Base-by-base conservation (phyloP, 73 alveolate genomes). In the Paramecium sonneborni region DNA sequence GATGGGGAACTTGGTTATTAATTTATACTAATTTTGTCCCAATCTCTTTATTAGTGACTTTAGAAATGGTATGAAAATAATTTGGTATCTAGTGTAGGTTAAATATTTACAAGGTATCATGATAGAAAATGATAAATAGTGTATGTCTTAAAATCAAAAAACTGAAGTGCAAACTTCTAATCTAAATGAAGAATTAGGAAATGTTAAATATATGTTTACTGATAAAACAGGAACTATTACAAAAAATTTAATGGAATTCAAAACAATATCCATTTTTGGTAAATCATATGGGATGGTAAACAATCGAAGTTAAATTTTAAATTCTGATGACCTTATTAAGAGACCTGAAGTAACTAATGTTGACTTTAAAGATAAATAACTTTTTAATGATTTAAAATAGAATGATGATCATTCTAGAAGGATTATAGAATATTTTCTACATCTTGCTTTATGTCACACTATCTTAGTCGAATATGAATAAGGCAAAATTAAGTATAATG, bases 11-110 rank as follows among this genome's bases (percentile, higher is more conserved):
- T 58, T 98, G 99, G 99, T 93, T 97, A 46, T 86, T 97, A 44
- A 94, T 98, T 12, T 97, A 96, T 70, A 70, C 94, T 37, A 97
- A 97, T 93, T 97, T 97, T 95, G 99, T 98, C 20, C 99, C 99
- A 18, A 98, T 98, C 74, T 98, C 99, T 1, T 92, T 98, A n/a
- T 88, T 98, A 70, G 99, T 98, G 34, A 97, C 99, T 21, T 92
- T 97, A 9, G 99, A 95, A 76, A 94, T 97, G 86, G 86, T 72
- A 72, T 72, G 35, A 72, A 52, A 35, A 34, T 35, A 21, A 72
- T 72, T 35, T 35, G 55, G 44, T 35, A 30, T 34, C 21, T 72
- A 72, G 67, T 35, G 32, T 72, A 72, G 82, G 97, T 96, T 55
- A 98, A 98, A 92, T 95, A 97, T 93, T 84, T 97, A 85, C 94